Evolutionary conservation across 2,329 filamentous ascomycete genomes (phyloP), one percentile per base, ranked within the genome.

Genomic region (Aspergillus caelatus): DNA sequence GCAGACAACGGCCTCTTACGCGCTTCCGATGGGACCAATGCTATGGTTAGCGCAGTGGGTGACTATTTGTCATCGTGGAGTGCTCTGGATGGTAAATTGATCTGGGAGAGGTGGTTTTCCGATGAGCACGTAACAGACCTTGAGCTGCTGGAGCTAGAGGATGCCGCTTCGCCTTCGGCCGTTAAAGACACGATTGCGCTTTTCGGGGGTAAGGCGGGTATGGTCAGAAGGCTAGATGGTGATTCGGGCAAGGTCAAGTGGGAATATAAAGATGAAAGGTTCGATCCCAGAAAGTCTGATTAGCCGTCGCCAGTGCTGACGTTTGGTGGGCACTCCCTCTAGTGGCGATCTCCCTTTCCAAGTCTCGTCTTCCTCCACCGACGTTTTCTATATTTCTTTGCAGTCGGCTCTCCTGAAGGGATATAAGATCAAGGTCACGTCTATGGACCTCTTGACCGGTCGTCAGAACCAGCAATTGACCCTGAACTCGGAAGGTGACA

Each of bases 1-100:
- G 56, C 65, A 30, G 63, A 65, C 32, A 63, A 66, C 28, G 70
- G 70, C 62, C 83, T 87, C 71, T 78, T 96, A 69, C 85, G 91
- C 66, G 88, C 91, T n/a, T 88, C 88, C n/a, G 89, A 93, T 68
- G 91, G 89, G 63, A 90, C 94, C 75, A 88, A 90, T 69, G 90
- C 89, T 75, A 81, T 98, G 21, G 85, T 93, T 43, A 91, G 90
- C 69, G 93, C 90, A 1, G 80, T 89, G 43, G 92, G 90, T 19
- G 83, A 83, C 66, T 85, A 86, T 56, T 88, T 97, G 32, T 86
- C 90, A 60, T 87, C 91, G 16, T 98, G 94, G 94, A 90, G 92
- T 79, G 92, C 93, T 41, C 83, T 90, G 56, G 91, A 90, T 71
- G 95, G 95, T 32, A 88, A 91, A 71, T 86, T 91, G 67, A 83